Base-by-base conservation (phyloP, 2,329 filamentous ascomycete genomes). In the Taxawa tesnikishii region DNA sequence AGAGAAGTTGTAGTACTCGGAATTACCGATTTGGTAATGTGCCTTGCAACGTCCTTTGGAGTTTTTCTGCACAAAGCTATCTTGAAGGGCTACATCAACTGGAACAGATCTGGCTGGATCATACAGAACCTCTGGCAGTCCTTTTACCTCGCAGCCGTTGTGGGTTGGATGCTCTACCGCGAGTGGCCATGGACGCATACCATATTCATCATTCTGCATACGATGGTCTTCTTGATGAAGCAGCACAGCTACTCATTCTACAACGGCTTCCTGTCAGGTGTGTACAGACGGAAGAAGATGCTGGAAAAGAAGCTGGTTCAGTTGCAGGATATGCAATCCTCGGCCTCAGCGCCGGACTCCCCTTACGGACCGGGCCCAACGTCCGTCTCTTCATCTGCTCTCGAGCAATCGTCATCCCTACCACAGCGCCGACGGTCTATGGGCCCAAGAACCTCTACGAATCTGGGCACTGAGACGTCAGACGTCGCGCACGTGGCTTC, bases 151-250 rank as follows among this genome's bases (percentile, higher is more conserved):
- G 65, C 59, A 4, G 62, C 62, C 6, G 68, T 79, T 3, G 59
- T 85, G 4, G 70, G 67, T 31, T 72, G 79, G 59, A 78, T 79
- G 0, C 66, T 79, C 30, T 67, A 75, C 47, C 68, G 80, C 4
- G 72, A 83, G 31, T 88, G 81, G 82, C 78, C 80, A 1, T 87
- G 82, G 82, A 83, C 81, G 10, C 81, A 84, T 46, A 83, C 79
- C 2, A 76, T 84, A 12, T 84, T 81, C 51, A 80, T 83, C 31
- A 74, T 82, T 7, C 59, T 87, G 12, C 80, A 87, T 48, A 74
- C 74, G 10, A 58, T 87, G 34, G 72, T 80, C 3, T 79, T 85
- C 66, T 51, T 87, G 15, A 87, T 87, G 82, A 88, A 88, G 59
- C 79, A 84, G 54, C 82, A 85, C 50, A 79, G 75, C 12, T 85